Evolutionary conservation across 2,329 filamentous ascomycete species (phyloP), one percentile per base, ranked within the genome.

Genomic region (Leptoxyphium fumago): DNA sequence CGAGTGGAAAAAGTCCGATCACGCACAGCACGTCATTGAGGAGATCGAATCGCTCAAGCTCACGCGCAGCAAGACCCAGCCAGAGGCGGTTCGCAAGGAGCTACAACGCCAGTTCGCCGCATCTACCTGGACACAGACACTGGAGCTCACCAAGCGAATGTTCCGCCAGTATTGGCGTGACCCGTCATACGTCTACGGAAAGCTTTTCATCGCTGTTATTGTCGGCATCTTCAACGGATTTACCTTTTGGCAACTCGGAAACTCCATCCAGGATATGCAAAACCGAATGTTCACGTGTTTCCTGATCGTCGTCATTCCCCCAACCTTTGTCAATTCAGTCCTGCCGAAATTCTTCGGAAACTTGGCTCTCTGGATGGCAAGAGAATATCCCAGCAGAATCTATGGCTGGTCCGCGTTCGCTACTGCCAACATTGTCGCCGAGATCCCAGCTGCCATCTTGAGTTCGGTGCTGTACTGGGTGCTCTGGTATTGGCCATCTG

Each of bases 271-370:
- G 11, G 80, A 82, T 53, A 78, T 87, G 71, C 81, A 87, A 57
- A 78, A 84, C 62, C 74, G 82, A 52, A 80, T 87, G 74, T 88
- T 89, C 68, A 82, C 81, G 17, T 73, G 80, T 48, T 70, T 81
- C 42, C 61, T 81, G 32, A 69, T 70, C 49, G 46, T 71, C 28
- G 60, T 68, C 36, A 61, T 86, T 43, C 79, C 82, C 0, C 78
- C 82, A 0, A 80, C 80, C 18, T 69, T 87, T 42, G 73, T 88
- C 56, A 87, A 87, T 60, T 74, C 70, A 10, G 74, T 85, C 2
- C 73, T 87, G 1, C 80, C 83, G n/a, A 85, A 84, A 52, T 88
- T 87, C 69, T 84, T 79, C 61, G 68, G 72, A 52, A 84, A 84
- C 60, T 75, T 82, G 60, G 72, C 72, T 0, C 67, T 88, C 2